Percentiles rank a stretch among this genome's conserved stretches.
These are phyloP conservation scores for Peziza echinospora DNA, from an alignment of 495 filamentous ascomycete species.

Conservation along the genomic window DNA sequence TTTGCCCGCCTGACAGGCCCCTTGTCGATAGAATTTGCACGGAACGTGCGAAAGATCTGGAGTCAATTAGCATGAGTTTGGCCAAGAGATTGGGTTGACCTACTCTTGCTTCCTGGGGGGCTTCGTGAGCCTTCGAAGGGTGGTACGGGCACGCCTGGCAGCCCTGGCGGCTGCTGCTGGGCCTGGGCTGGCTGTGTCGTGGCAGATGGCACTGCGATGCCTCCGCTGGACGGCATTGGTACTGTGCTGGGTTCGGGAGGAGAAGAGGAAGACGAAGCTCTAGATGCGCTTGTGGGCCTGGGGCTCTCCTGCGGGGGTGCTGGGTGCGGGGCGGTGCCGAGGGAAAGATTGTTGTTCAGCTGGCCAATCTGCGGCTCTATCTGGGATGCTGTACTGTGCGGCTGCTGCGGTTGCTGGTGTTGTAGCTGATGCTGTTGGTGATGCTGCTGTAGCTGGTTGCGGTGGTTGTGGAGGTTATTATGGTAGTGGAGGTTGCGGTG, in stretches of 20 bases:
- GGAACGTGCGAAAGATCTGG: constrained; percentile 91
- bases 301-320: neutral
- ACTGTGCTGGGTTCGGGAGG: neutral
- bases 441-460: neutral
- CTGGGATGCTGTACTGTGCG: neutral
- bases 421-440: neutral
- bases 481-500: neutral
- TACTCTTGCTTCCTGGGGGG: constrained; percentile 19
- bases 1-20: constrained; percentile 84
- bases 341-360: neutral
- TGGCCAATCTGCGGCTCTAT: neutral
- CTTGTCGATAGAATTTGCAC: constrained; percentile 96
- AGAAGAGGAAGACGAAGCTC: neutral
- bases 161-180: constrained; percentile 15
- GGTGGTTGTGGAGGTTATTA: neutral
- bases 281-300: neutral
- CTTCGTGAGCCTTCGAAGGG: constrained; percentile 19
- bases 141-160: constrained; percentile 14
- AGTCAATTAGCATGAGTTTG: neutral
- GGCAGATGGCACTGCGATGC: constrained; percentile 3
- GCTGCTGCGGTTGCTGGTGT: neutral
- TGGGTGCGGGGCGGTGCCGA: neutral
- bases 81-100: neutral
- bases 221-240: constrained; percentile 5
- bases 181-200: constrained; percentile 13